Evolutionary conservation across 768 basidiomycete species (phyloP), one percentile per base, ranked within the genome.

Genomic region (Termitomyces bulborhizus): DNA sequence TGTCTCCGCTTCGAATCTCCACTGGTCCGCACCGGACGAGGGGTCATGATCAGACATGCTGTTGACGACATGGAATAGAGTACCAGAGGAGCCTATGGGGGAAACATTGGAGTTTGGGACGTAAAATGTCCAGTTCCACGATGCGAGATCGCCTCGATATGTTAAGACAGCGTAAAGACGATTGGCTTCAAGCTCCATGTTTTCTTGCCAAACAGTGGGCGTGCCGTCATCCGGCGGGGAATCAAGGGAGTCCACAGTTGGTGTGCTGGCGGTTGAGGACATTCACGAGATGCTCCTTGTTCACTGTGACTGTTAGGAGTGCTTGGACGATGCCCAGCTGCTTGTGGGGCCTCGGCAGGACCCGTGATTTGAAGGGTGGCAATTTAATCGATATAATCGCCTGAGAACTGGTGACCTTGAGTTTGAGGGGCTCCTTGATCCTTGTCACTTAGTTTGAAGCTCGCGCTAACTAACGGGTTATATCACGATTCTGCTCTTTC

Each of bases 111-210:
- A 72, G 62, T 77, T 69, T 47, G 76, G 71, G 29, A 77, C 69
- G 65, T 72, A 78, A 60, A 79, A 79, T 5, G 73, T 71, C 77
- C 77, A 79, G 58, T 77, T 73, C 77, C 77, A 79, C 5, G 74
- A 69, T 21, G 75, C 74, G 34, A 75, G 71, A 57, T 79, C 76
- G 37, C 75, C 76, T 18, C 73, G 64, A 60, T 77, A 78, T 34
- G 69, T 69, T 55, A 79, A 71, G 58, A 76, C 70, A 11, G 75
- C 76, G 60, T 79, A 78, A 15, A 79, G 69, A 47, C 66, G 65
- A 47, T 72, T 68, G 6, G 66, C 57, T 61, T 76, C 75, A 36
- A 78, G 73, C 55, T 75, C 70, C 32, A 39, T 54, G 21, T 41
- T 46, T 15, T 41, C 51, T 31, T 18, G 21, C 42, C 40, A 37